Base-by-base conservation (phyloP, 106 monocot genomes). In the Allium fistulosum region DNA sequence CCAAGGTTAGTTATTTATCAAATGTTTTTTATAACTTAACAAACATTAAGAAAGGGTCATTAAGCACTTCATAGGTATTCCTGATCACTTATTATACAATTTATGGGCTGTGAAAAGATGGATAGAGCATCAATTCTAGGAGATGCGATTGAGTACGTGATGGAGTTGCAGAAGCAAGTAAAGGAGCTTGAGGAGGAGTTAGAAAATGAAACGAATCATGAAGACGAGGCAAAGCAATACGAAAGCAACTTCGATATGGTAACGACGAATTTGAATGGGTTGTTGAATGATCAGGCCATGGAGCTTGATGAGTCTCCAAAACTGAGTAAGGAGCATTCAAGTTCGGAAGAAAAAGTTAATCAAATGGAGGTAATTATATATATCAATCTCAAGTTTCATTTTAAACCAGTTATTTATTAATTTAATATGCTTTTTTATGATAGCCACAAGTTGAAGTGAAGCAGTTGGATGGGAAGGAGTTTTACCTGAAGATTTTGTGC, bases 371-470 rank as follows among this genome's bases (percentile, higher is more conserved):
- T 93, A 17, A 47, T 17, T 15, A 47, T 46, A 46, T 46, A 26
- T 47, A 46, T 47, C 16, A 63, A n/a, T 5, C 12, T 61, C 15
- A 55, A 59, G 2, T 59, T 59, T 15, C 59, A 59, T 59, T 59
- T 17, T 13, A 5, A 37, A 37, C 5, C 37, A 37, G 37, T 5
- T 37, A 0, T 37, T 37, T 5, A 2, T 2, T 37, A 18, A 18
- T 17, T 6, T 9, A 59, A 58, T 62, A 16, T 65, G 68, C 15
- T 50, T 47, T 12, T 22, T 59, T 15, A 59, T 16, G 46, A 9
- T 27, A 94, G 99, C 84, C 87, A 6, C 99, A 92, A 69, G 90
- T 99, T 72, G 93, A 99, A 69, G 99, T 93, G 71, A 82, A 63
- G 69, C 81, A 90, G 59, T 53, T 87, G 48, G 78, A 86, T 52